Percentiles rank a stretch among this genome's conserved stretches.
Evolutionary conservation across 495 filamentous ascomycete species (phyloP).

Genomic region (Hypomontagnella submonticulosa): DNA sequence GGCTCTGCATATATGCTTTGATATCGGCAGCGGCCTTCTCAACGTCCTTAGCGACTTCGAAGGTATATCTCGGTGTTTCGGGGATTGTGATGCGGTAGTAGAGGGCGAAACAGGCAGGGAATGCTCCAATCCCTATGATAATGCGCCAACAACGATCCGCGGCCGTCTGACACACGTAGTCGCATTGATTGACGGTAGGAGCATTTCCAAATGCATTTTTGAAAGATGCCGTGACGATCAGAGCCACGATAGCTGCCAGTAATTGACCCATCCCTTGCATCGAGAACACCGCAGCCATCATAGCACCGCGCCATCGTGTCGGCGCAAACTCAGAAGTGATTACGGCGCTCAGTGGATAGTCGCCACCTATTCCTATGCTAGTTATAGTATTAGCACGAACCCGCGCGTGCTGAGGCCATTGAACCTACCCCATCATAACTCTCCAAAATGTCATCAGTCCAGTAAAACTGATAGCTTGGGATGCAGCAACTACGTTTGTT

Average conservation of each 20-base stretch:
- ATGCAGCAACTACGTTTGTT: constrained; percentile 59
- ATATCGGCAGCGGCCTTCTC: constrained; percentile 76
- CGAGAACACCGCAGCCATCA: constrained; percentile 89
- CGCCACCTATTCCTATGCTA: constrained; percentile 73
- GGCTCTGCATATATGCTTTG: constrained; percentile 68
- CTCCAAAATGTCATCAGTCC: constrained; percentile 84
- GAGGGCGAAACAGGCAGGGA: constrained; percentile 79
- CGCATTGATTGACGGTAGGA: constrained; percentile 61
- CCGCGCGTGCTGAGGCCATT: constrained; percentile 23
- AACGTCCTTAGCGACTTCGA: constrained; percentile 80
- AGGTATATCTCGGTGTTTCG: constrained; percentile 78
- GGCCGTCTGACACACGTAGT: constrained; percentile 69
- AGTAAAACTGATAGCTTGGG: constrained; percentile 69
- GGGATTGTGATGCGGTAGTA: constrained; percentile 92
- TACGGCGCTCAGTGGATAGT: constrained; percentile 80
- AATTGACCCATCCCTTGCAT: constrained; percentile 88
- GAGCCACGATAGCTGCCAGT: constrained; percentile 73
- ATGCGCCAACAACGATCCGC: constrained; percentile 87
- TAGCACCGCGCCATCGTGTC: constrained; percentile 84
- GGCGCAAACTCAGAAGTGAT: constrained; percentile 90
- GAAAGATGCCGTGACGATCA: constrained; percentile 78
- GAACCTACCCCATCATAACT: constrained; percentile 71
- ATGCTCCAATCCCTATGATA: constrained; percentile 80
- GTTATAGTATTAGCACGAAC: constrained; percentile 11
- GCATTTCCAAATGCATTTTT: constrained; percentile 67